A percentile compares a stretch with the other conserved stretches of the same genome.
Evolutionary conservation across 2,329 filamentous ascomycete genomes (phyloP).

Genomic region (Cercospora sp.): DNA sequence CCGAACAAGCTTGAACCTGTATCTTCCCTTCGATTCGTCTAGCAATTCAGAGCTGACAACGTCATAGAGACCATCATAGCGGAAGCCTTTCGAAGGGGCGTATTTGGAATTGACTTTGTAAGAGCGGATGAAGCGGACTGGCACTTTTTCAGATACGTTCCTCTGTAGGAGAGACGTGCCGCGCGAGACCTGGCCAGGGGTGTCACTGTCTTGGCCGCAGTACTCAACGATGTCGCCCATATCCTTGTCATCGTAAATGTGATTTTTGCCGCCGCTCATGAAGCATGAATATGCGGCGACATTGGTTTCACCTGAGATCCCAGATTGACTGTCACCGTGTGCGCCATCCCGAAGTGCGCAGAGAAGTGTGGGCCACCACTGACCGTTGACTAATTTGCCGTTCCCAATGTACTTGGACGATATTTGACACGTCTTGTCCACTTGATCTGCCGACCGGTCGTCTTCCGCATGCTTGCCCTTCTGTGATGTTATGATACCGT

Average conservation of each 20-base stretch:
- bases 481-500: slow-evolving; percentile 42
- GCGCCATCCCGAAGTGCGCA: slow-evolving; percentile 55
- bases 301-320: slow-evolving; percentile 52
- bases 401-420: slow-evolving; percentile 43
- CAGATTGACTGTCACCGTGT: slow-evolving; percentile 52
- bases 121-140: slow-evolving; percentile 55
- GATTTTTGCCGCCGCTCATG: slow-evolving; percentile 45
- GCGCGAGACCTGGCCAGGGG: slow-evolving; percentile 28
- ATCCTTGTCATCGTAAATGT: slow-evolving; percentile 52
- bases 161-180: slow-evolving; percentile 47
- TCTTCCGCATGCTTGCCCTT: slow-evolving; percentile 18
- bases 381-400: slow-evolving; percentile 46
- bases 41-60: slow-evolving; percentile 45
- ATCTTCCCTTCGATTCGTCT: slow-evolving; percentile 46
- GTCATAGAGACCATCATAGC: slow-evolving; percentile 60
- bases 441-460: slow-evolving; percentile 28
- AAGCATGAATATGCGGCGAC: slow-evolving; percentile 58
- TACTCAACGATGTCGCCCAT: slow-evolving; percentile 53
- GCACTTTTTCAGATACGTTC: slow-evolving; percentile 36
- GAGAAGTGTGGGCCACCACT: slow-evolving; percentile 59
- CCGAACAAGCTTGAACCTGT: slow-evolving; percentile 52
- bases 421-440: slow-evolving; percentile 31
- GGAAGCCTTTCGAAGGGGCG: slow-evolving; percentile 51
- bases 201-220: slow-evolving; percentile 50
- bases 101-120: slow-evolving; percentile 45